phyloP scores from a whole-genome alignment of 2,329 filamentous ascomycete species.

The Coniella lustricola region DNA sequence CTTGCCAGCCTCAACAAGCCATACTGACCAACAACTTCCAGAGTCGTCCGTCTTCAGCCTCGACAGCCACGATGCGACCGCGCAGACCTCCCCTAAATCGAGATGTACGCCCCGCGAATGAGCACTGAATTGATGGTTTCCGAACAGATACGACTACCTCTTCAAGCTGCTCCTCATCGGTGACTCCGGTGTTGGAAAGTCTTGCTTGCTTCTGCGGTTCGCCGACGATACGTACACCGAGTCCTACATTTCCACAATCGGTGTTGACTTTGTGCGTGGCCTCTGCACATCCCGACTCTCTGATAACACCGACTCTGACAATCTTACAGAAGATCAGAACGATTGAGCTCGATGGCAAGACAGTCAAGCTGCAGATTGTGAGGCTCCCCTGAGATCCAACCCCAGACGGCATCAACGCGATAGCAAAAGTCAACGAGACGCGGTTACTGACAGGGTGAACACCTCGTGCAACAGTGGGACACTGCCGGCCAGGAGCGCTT shows the following conservation, averaged over 20 bases:
- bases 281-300: neutral
- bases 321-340: constrained; percentile 88
- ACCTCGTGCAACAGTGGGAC: constrained; percentile 67
- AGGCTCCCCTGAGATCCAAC: constrained; percentile 28
- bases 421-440: neutral
- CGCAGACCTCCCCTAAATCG: neutral
- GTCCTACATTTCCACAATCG: constrained; percentile 99
- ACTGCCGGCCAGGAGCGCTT: constrained; percentile 98
- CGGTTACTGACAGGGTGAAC: constrained; percentile 24
- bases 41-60: constrained; percentile 8
- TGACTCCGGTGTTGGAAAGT: constrained; percentile 99
- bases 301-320: constrained; percentile 24
- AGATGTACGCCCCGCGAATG: neutral
- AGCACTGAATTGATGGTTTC: constrained; percentile 19
- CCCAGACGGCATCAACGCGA: neutral
- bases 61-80: neutral
- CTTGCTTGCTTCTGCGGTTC: constrained; percentile 93
- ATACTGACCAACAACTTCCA: constrained; percentile 19
- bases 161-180: constrained; percentile 99
- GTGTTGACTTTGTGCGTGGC: constrained; percentile 91
- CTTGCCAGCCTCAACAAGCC: constrained; percentile 8
- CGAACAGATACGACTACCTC: constrained; percentile 94
- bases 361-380: constrained; percentile 99
- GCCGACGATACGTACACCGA: constrained; percentile 99
- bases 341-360: constrained; percentile 99